These are phyloP conservation scores for Coniochaeta ligniaria DNA, from an alignment of 2,329 filamentous ascomycete genomes.

Conservation along the genomic window DNA sequence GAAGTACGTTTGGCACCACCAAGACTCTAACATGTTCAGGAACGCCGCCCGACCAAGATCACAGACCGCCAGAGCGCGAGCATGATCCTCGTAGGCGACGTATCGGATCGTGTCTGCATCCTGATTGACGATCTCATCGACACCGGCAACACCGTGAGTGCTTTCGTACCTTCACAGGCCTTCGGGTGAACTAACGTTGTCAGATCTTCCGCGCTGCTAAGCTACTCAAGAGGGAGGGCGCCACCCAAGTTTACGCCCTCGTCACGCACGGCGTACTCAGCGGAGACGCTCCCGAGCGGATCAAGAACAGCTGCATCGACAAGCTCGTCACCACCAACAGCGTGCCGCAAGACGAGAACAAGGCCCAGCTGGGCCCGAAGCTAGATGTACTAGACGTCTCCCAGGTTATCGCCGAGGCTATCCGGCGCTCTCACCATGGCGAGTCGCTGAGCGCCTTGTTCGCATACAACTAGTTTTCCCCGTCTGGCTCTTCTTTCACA, in stretches of 20 bases:
- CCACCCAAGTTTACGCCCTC: constrained; percentile 79
- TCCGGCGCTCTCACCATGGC: constrained; percentile 90
- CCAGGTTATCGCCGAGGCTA: constrained; percentile 88
- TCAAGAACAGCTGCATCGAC: constrained; percentile 88
- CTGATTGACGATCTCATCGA: constrained; percentile 92
- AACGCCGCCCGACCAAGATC: constrained; percentile 59
- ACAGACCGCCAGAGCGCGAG: constrained; percentile 71
- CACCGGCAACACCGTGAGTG: constrained; percentile 70
- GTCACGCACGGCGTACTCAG: constrained; percentile 93
- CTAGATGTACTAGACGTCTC: constrained; percentile 88
- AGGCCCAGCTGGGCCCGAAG: constrained; percentile 64
- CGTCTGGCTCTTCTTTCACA: neutral
- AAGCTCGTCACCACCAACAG: constrained; percentile 94
- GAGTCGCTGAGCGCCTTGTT: constrained; percentile 96
- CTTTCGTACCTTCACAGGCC: neutral
- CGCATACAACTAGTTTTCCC: constrained; percentile 56
- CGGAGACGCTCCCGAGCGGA: constrained; percentile 86
- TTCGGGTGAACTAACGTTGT: neutral
- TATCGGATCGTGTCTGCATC: constrained; percentile 67
- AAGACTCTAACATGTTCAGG: constrained; percentile 32
- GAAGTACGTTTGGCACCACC: neutral
- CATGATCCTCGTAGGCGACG: constrained; percentile 78
- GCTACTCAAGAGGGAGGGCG: constrained; percentile 90
- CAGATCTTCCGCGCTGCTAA: constrained; percentile 87
- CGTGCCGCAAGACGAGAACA: constrained; percentile 78